Evolutionary conservation across 1,139 yeast genomes (phyloP).

Genomic region (Geotrichum europaeum): DNA sequence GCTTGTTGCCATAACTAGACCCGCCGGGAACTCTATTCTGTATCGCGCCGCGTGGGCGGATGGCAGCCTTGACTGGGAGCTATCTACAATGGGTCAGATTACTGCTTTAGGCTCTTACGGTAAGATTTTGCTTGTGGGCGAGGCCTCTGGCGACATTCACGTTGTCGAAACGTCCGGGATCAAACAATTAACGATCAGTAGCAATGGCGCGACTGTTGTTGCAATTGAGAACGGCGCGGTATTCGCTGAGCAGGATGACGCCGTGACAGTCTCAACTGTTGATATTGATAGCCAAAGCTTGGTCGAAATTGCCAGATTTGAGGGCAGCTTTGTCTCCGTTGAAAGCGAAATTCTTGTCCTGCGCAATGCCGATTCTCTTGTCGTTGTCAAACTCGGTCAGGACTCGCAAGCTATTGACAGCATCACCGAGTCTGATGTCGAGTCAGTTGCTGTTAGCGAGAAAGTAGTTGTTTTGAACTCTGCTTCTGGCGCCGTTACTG

Average conservation of each 20-base stretch:
- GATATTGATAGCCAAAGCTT: neutral
- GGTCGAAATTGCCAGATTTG: neutral
- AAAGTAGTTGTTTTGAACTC: neutral
- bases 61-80: slow-evolving; percentile 21
- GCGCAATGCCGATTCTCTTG: slow-evolving; percentile 4
- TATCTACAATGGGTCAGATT: slow-evolving; percentile 5
- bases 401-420: neutral
- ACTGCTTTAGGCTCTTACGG: slow-evolving; percentile 4
- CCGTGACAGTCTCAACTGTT: slow-evolving; percentile 1
- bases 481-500: neutral
- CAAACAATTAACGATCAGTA: slow-evolving; percentile 2
- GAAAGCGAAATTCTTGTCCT: slow-evolving; percentile 4
- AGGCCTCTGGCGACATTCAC: neutral
- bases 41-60: slow-evolving; percentile 11
- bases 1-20: slow-evolving; percentile 6
- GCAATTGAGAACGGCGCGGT: neutral
- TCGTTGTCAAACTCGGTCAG: neutral
- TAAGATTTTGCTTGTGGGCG: neutral
- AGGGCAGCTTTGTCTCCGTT: slow-evolving; percentile 6
- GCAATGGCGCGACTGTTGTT: slow-evolving; percentile 5
- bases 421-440: slow-evolving; percentile 10
- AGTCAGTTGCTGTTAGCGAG: slow-evolving; percentile 1
- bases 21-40: neutral
- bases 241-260: neutral
- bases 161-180: neutral